Evolutionary conservation across 2,329 filamentous ascomycete genomes (phyloP).

Genomic region (Trichoderma sp.): DNA sequence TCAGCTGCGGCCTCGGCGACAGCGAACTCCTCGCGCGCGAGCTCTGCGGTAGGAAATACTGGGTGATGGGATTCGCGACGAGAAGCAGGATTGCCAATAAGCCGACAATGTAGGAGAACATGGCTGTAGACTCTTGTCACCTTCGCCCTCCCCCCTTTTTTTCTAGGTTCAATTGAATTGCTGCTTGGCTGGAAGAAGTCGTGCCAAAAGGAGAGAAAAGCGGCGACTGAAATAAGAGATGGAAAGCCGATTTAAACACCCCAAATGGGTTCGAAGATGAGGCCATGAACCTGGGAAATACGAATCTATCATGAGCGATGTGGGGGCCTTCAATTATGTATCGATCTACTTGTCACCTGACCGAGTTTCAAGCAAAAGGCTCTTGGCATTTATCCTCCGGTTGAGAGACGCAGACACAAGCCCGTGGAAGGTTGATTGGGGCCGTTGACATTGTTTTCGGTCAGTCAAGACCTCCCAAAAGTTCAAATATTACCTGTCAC

Average conservation of each 20-base stretch:
- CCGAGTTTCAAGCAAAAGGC: neutral
- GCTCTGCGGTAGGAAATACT: constrained; percentile 34
- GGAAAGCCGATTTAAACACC: neutral
- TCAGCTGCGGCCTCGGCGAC: constrained; percentile 45
- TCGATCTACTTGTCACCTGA: constrained; percentile 2
- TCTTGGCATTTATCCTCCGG: neutral
- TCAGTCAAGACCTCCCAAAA: neutral
- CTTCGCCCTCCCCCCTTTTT: neutral
- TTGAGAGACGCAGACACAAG: neutral
- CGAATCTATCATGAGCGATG: neutral
- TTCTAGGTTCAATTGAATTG: neutral
- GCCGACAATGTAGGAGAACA: constrained; percentile 46
- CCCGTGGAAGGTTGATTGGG: neutral
- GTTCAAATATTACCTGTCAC: neutral
- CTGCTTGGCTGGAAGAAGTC: neutral
- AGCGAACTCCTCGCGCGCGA: constrained; percentile 25
- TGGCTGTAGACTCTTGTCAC: constrained; percentile 23
- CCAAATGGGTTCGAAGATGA: neutral
- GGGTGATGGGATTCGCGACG: constrained; percentile 43
- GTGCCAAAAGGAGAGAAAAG: neutral
- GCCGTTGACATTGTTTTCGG: neutral
- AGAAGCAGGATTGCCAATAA: constrained; percentile 42
- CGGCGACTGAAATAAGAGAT: neutral
- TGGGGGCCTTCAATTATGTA: constrained; percentile 5
- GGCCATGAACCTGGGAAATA: neutral